Percentiles rank a stretch among this genome's conserved stretches.
Conservation (phyloP, 768 basidiomycete genomes). For the Lentinula raphanica region DNA sequence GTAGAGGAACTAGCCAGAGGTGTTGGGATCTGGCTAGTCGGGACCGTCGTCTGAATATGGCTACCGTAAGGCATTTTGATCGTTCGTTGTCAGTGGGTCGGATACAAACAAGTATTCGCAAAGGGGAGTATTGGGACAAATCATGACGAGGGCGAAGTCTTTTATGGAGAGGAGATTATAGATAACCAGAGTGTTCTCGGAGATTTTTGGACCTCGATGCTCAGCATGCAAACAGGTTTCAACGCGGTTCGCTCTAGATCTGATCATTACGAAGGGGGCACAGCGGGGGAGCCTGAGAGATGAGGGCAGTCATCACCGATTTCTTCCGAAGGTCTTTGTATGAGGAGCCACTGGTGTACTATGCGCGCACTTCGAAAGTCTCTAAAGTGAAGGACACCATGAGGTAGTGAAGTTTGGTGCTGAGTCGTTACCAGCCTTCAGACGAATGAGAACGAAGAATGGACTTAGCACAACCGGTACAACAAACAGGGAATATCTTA, state of each 20-base stretch:
- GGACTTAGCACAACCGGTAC: too few species aligned
- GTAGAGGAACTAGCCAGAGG: background rate
- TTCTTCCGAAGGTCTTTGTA: background rate
- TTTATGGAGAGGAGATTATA: background rate
- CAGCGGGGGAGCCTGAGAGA: background rate
- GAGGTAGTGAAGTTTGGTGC: too few species aligned
- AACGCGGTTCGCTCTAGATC: background rate
- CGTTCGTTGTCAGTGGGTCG: background rate
- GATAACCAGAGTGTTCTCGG: background rate
- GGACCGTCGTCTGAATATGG: background rate
- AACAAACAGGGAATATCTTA: too few species aligned
- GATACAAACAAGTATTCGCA: background rate
- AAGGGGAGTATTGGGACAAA: background rate
- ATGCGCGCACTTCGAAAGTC: background rate
- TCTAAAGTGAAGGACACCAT: background rate
- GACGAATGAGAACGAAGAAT: too few species aligned
- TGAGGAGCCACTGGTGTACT: background rate
- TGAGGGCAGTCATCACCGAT: background rate
- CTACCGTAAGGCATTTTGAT: background rate
- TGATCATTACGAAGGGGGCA: background rate
- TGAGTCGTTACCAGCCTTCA: too few species aligned
- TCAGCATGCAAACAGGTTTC: background rate
- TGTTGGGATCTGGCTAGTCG: too few species aligned
- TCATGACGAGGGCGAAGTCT: background rate
- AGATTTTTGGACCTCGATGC: background rate